A percentile compares a stretch with the other conserved stretches of the same genome.
phyloP scores from a whole-genome alignment of 1,284 basidiomycete species.

The Ceratobasidium theobromae region DNA sequence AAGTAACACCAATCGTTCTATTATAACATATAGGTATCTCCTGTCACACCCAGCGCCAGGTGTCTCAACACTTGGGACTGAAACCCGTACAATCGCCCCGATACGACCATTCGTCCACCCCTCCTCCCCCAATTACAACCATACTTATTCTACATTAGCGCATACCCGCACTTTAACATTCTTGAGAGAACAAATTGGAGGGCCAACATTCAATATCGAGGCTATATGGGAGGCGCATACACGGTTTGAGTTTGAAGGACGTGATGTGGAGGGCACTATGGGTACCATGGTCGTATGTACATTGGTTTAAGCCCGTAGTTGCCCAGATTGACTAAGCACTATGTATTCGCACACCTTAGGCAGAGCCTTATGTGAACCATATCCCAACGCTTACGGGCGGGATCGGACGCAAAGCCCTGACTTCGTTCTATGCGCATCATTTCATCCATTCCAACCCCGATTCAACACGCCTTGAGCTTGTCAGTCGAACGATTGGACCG shows the following conservation, averaged over 20 bases:
- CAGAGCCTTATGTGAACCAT: conserved; percentile 37
- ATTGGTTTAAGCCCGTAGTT: background rate
- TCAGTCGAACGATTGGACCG: conserved; percentile 56
- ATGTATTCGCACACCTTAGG: conserved; percentile 1
- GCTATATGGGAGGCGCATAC: conserved; percentile 57
- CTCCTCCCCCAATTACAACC: conserved; percentile 8
- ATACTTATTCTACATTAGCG: conserved; percentile 22
- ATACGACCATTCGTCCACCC: conserved; percentile 9
- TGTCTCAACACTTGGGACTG: no score
- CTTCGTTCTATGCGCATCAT: conserved; percentile 51
- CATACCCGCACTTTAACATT: conserved; percentile 27
- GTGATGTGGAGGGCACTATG: conserved; percentile 57
- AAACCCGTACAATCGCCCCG: no score
- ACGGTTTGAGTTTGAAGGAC: conserved; percentile 52
- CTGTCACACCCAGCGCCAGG: no score
- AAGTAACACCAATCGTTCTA: background rate
- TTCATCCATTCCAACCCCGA: conserved; percentile 48
- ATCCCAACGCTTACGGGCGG: conserved; percentile 54
- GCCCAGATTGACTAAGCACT: background rate
- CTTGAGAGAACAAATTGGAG: conserved; percentile 39
- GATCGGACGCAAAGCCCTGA: conserved; percentile 52
- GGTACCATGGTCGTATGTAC: conserved; percentile 54
- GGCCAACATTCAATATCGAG: conserved; percentile 53
- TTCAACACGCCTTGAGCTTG: conserved; percentile 48
- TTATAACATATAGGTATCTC: background rate